These are phyloP conservation scores for grape (Vitis vinifera) DNA, from an alignment of 164 flowering plant genomes.

Conservation along the genomic window ASM3070453v1 NC_081810.1:16582001-16582500, in stretches of 20 bases:
- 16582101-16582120: not conserved
- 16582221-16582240: not conserved
- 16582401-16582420: slow-evolving; percentile 87
- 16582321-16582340: not conserved
- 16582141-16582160: not conserved
- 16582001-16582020: not conserved
- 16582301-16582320: not conserved
- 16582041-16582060: not conserved
- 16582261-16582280: not conserved
- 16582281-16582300: slow-evolving; percentile 10
- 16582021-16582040: not conserved
- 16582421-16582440: slow-evolving; percentile 80
- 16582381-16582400: slow-evolving; percentile 82
- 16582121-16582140: not conserved
- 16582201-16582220: not conserved
- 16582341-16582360: not conserved
- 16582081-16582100: not conserved
- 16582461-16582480: slow-evolving; percentile 77
- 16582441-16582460: slow-evolving; percentile 81
- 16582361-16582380: slow-evolving; percentile 85
- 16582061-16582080: not conserved
- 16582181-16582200: no score
- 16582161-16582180: no score
- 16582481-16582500: slow-evolving; percentile 67
- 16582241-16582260: not conserved